phyloP scores from a whole-genome alignment of 2,329 filamentous ascomycete species.

The Dactylellina haptotyla region DNA sequence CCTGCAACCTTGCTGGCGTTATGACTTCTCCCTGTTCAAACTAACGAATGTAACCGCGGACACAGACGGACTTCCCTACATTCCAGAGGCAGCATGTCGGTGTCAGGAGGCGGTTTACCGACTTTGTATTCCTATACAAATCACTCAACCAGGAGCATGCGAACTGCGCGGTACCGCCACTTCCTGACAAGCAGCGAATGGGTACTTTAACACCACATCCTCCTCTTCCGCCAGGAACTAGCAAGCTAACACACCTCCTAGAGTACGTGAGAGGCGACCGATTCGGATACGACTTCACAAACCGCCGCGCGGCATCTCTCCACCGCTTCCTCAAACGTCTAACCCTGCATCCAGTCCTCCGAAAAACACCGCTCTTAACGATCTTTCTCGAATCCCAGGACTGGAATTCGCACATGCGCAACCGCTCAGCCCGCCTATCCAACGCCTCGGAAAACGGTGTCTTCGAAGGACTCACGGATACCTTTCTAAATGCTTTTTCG shows the following conservation, averaged over 20 bases:
- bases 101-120: constrained; percentile 91
- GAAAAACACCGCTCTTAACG: constrained; percentile 82
- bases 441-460: constrained; percentile 72
- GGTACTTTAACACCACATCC: constrained; percentile 50
- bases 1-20: background rate
- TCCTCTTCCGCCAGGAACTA: background rate
- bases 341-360: constrained; percentile 86
- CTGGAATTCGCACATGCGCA: constrained; percentile 96
- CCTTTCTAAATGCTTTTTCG: constrained; percentile 94
- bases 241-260: constrained; percentile 29
- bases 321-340: constrained; percentile 89
- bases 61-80: constrained; percentile 88
- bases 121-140: constrained; percentile 97
- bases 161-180: constrained; percentile 88
- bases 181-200: constrained; percentile 99
- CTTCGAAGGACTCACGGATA: constrained; percentile 94
- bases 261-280: constrained; percentile 96
- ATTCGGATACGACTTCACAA: constrained; percentile 92
- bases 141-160: constrained; percentile 86
- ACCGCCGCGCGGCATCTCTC: constrained; percentile 85
- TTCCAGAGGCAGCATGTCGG: constrained; percentile 83
- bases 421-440: constrained; percentile 72
- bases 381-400: constrained; percentile 91
- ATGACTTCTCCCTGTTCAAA: background rate
- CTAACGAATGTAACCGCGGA: background rate